Evolutionary conservation across 2,329 filamentous ascomycete species (phyloP), one percentile per base, ranked within the genome.

Genomic region (Fusarium camptoceras): DNA sequence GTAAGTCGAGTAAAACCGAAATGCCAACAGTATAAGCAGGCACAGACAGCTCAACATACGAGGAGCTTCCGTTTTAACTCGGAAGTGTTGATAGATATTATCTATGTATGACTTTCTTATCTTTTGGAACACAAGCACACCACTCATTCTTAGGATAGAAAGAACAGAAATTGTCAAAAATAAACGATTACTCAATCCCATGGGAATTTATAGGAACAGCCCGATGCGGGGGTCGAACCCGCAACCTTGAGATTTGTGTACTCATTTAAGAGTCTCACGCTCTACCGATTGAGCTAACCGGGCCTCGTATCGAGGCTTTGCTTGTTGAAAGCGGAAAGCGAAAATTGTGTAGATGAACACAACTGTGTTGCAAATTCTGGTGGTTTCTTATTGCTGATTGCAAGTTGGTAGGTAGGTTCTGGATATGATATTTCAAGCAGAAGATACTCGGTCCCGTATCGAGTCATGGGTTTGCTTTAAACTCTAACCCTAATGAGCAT

Each of bases 251-350:
- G 84, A 84, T 85, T 5, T 64, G 59, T 70, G 71, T 68, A 72
- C 71, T 73, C 71, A 41, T 43, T 43, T 87, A 87, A 87, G 88
- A 90, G 88, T 90, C 88, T 89, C 85, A 90, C 88, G 88, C 88
- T 91, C 88, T 91, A 90, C 78, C 78, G 78, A 79, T 80, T 80
- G 78, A 80, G 78, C 78, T 80, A 80, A 78, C 78, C 78, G 76
- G 78, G 78, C 78, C 57, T 64, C 53, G 30, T 47, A 41, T 50
- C 22, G 61, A 65, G 59, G 59, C 59, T 64, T 55, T 58, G 15
- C 8, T 39, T 37, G 6, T 42, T 64, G 4, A 18, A 14, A 2
- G 0, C 1, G 0, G 0, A 0, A 0, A 1, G 6, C 6, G 31
- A n/a, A 51, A 28, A 5, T 11, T 25, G 3, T 28, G 0, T 24